Conservation (phyloP, 2,329 filamentous ascomycete species). For the Aspergillus novofumigatus region DNA sequence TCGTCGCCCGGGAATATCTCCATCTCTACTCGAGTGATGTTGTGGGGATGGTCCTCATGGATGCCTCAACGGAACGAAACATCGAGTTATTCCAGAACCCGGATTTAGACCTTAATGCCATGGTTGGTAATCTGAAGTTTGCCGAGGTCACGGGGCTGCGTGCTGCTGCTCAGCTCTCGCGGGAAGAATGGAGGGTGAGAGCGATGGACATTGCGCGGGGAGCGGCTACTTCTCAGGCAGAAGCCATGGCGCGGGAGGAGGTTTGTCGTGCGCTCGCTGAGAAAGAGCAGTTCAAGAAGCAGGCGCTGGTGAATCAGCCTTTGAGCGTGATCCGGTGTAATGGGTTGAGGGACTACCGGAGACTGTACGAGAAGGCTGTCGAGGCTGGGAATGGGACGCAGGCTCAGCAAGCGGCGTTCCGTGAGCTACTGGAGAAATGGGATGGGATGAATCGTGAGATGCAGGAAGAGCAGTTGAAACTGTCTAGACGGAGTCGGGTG, state of each 20-base stretch:
- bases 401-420: constrained; percentile 26
- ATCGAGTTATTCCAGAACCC: constrained; percentile 28
- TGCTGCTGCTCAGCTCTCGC: constrained; percentile 24
- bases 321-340: constrained; percentile 36
- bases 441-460: constrained; percentile 22
- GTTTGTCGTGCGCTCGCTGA: constrained; percentile 25
- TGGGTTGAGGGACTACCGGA: constrained; percentile 27
- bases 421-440: constrained; percentile 28
- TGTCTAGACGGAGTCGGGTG: constrained; percentile 28
- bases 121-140: constrained; percentile 29
- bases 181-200: constrained; percentile 32
- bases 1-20: constrained; percentile 38
- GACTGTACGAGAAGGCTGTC: constrained; percentile 31
- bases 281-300: constrained; percentile 29
- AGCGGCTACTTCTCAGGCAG: constrained; percentile 15
- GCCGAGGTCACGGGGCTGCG: constrained; percentile 30
- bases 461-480: constrained; percentile 28
- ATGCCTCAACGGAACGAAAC: constrained; percentile 34
- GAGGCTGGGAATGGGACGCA: constrained; percentile 31
- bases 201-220: constrained; percentile 28
- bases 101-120: constrained; percentile 27
- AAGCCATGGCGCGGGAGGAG: constrained; percentile 16
- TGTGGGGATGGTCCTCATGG: constrained; percentile 35
- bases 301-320: constrained; percentile 25
- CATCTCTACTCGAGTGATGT: constrained; percentile 28